Evolutionary conservation across 768 basidiomycete genomes (phyloP), one percentile per base, ranked within the genome.

Genomic region (Trametes elegans): DNA sequence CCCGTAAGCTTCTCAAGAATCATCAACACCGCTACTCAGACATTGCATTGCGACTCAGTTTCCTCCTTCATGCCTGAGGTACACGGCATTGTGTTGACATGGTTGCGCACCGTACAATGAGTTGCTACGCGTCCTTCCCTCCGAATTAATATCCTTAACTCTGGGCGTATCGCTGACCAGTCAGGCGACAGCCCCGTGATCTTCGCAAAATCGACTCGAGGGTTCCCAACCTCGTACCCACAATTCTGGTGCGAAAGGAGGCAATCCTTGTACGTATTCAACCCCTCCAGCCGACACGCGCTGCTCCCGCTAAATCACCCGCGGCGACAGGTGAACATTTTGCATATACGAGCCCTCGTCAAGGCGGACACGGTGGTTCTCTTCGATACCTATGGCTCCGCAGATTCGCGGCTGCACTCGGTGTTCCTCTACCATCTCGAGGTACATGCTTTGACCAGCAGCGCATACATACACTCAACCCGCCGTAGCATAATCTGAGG

Each of bases 121-220:
- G n/a, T n/a, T n/a, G n/a, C n/a, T n/a, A n/a, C n/a, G n/a, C n/a
- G n/a, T n/a, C n/a, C n/a, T n/a, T n/a, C n/a, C n/a, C n/a, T n/a
- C n/a, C n/a, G n/a, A n/a, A n/a, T n/a, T n/a, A n/a, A n/a, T n/a
- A n/a, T n/a, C n/a, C n/a, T n/a, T n/a, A n/a, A n/a, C n/a, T 23
- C 26, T 32, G 32, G 13, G 28, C 10, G 31, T 35, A 24, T 24
- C 29, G 19, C 53, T 66, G 39, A 61, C 52, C 57, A 55, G 53
- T 62, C 60, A 62, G 53, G 57, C 40, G 57, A 61, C 59, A 94
- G 90, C 88, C 93, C 62, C 88, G 96, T 78, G 96, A 98, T 76
- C 78, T 98, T 21, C 87, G 96, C 50, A 97, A 98, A 77, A 90
- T 98, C 62, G 96, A 98, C 74, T 94, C 92, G 4, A 80, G 93